Evolutionary conservation across 805 yeast genomes (phyloP).

Genomic region (Candida incommunis): DNA sequence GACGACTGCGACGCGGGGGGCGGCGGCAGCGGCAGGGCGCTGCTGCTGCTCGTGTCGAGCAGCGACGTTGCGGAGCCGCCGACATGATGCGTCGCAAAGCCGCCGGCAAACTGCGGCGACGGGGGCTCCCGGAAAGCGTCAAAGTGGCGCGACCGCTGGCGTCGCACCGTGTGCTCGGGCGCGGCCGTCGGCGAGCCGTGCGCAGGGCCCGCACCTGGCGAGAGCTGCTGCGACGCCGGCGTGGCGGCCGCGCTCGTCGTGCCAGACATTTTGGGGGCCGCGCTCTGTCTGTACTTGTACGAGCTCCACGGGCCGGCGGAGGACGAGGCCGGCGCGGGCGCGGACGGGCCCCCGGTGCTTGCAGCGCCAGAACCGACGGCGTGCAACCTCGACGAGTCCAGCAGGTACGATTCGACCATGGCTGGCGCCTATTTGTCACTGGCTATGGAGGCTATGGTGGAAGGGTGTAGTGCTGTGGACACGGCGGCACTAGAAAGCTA

Average conservation of each 20-base stretch:
- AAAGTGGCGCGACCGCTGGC: constrained; percentile 1
- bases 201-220: background rate
- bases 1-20: background rate
- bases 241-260: background rate
- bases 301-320: background rate
- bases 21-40: background rate
- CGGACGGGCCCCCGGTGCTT: background rate
- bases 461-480: too few species aligned
- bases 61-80: background rate
- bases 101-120: background rate
- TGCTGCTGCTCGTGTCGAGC: background rate
- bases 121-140: background rate
- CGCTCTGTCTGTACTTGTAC: background rate
- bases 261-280: too few species aligned
- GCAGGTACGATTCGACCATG: constrained; percentile 1
- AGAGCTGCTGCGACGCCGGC: background rate
- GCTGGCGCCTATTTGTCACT: background rate
- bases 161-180: background rate
- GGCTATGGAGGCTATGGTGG: too few species aligned
- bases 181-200: background rate
- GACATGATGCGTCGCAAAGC: background rate
- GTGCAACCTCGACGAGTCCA: background rate
- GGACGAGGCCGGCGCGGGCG: background rate
- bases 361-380: background rate
- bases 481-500: too few species aligned